Evolutionary conservation across 345 rosid genomes (phyloP).

Genomic region (Eucalyptus lansdowneana): DNA sequence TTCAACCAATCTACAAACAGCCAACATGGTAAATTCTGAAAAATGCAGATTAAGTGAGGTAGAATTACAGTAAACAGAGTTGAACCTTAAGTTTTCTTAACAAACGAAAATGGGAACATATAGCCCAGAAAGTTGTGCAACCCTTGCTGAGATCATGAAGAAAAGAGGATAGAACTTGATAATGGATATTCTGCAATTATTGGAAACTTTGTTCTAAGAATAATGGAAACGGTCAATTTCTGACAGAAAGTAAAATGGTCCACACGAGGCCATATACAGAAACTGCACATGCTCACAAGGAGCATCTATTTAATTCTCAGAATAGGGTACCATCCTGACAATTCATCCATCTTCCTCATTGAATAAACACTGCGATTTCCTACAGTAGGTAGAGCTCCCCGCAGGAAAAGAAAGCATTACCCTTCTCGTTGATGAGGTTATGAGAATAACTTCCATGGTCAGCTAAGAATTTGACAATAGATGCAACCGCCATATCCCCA

Average conservation of each 20-base stretch:
- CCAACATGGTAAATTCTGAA: not conserved
- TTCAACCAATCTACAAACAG: not conserved
- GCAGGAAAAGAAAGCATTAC: constrained; percentile 13
- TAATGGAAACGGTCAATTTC: not conserved
- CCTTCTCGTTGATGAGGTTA: constrained; percentile 35
- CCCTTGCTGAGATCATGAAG: not conserved
- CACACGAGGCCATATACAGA: not conserved
- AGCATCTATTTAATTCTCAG: not conserved
- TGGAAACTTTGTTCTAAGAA: not conserved
- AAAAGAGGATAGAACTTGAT: not conserved
- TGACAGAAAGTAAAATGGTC: not conserved
- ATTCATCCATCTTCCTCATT: not conserved
- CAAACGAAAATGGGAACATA: not conserved
- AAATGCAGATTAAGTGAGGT: not conserved
- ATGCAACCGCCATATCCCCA: constrained; percentile 63
- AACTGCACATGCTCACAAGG: not conserved
- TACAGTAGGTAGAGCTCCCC: not conserved
- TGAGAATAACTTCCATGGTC: constrained; percentile 44
- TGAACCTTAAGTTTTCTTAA: not conserved
- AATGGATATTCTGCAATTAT: not conserved
- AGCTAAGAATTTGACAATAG: constrained; percentile 60
- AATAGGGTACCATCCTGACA: not conserved
- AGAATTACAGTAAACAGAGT: not conserved
- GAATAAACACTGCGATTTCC: not conserved
- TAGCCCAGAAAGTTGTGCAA: not conserved